Percentiles rank a stretch among this genome's conserved stretches.
Conservation (phyloP, 495 filamentous ascomycete species). For the Penicillium cosmopolitanum region DNA sequence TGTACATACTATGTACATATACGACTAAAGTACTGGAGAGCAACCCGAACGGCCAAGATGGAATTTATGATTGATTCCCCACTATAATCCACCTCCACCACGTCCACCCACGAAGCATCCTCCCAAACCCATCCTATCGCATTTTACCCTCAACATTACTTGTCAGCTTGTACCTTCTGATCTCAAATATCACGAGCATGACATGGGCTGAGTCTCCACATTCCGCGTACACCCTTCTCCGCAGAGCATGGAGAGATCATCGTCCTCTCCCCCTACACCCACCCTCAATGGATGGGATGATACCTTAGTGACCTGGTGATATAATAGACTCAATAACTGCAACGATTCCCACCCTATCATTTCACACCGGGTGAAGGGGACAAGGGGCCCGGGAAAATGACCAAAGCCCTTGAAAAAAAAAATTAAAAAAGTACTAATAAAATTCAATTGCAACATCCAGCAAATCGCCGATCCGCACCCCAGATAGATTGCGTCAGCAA, state of each 20-base stretch:
- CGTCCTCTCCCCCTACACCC: no score
- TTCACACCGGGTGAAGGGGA: background rate
- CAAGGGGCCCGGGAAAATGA: background rate
- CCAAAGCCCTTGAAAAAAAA: background rate
- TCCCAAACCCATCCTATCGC: background rate
- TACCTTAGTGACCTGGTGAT: background rate
- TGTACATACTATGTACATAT: no score
- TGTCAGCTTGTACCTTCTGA: background rate
- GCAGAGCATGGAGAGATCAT: background rate
- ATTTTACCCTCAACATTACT: background rate
- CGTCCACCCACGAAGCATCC: background rate
- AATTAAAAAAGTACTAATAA: background rate
- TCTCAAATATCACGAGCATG: background rate
- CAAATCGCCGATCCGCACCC: constrained; percentile 3
- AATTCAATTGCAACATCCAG: constrained; percentile 3
- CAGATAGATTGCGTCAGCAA: background rate
- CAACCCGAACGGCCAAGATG: background rate
- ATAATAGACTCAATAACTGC: background rate
- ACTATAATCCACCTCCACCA: background rate
- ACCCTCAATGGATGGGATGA: no score
- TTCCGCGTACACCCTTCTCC: constrained; percentile 1
- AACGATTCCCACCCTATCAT: background rate
- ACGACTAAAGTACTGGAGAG: background rate
- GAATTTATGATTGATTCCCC: background rate
- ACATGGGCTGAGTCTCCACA: background rate